Percentiles rank a stretch among this genome's conserved stretches.
Conservation (phyloP, 192 early-diverging fungal species). For the Haplosporangium gracile region DNA sequence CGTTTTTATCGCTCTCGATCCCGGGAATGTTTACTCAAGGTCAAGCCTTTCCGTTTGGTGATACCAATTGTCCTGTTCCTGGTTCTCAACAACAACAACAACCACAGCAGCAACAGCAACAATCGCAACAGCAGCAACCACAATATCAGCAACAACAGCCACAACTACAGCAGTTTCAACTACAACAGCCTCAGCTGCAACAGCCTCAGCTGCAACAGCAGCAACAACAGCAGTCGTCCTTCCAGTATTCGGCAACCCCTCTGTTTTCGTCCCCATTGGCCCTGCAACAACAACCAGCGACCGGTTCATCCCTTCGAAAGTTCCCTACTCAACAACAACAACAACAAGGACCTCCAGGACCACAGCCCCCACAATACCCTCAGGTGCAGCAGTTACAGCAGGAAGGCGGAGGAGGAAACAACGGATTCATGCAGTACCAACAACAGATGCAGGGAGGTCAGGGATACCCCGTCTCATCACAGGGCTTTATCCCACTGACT, state of each 20-base stretch:
- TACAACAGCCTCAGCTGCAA: constrained; percentile 1
- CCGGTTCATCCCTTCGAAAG: neutral
- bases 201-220: neutral
- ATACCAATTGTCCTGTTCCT: neutral
- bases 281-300: constrained; percentile 20
- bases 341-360: neutral
- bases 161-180: neutral
- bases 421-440: constrained; percentile 1
- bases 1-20: constrained; percentile 38
- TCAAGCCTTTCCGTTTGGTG: constrained; percentile 43
- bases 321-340: neutral
- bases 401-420: neutral
- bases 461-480: neutral
- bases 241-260: constrained; percentile 22
- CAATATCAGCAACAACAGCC: constrained; percentile 1
- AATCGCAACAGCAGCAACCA: constrained; percentile 4
- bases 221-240: constrained; percentile 3
- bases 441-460: constrained; percentile 3
- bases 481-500: neutral
- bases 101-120: constrained; percentile 6
- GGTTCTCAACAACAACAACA: neutral
- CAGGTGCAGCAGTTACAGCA: constrained; percentile 21
- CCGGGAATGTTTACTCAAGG: constrained; percentile 52
- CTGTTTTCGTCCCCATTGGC: constrained; percentile 44
- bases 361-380: constrained; percentile 9